These are phyloP conservation scores for Sanguinoderma infundibulare DNA, from an alignment of 1,284 basidiomycete genomes.

Conservation along the genomic window DNA sequence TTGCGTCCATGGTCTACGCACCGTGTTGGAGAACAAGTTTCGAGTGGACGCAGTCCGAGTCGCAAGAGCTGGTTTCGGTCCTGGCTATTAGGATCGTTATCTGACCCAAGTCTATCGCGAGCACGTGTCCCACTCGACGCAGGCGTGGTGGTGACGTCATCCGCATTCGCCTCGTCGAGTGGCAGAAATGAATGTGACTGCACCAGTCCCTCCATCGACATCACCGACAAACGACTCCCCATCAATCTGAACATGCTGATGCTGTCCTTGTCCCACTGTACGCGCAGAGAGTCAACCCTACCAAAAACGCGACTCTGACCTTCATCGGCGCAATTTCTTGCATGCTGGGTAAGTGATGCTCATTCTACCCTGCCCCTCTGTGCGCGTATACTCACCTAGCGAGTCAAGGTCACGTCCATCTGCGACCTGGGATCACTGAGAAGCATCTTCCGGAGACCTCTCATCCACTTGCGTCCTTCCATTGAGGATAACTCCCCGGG, in stretches of 20 bases:
- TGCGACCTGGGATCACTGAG: conserved; percentile 32
- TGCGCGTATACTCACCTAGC: not conserved
- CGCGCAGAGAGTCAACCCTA: conserved; percentile 9
- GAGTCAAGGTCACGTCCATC: conserved; percentile 24
- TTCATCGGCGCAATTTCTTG: conserved; percentile 32
- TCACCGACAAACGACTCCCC: conserved; percentile 3
- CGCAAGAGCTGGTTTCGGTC: not conserved
- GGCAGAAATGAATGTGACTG: not conserved
- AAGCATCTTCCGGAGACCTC: conserved; percentile 32
- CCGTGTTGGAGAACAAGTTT: not conserved
- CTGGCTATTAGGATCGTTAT: conserved; percentile 23
- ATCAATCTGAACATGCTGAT: not conserved
- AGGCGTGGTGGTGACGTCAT: conserved; percentile 22
- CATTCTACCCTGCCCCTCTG: not conserved
- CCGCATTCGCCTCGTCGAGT: not conserved
- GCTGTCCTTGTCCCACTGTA: not conserved
- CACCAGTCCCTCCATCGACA: conserved; percentile 7
- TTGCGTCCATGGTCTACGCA: conserved; percentile 37
- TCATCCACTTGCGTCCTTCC: conserved; percentile 10
- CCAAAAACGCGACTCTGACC: conserved; percentile 14
- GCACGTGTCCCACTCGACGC: conserved; percentile 15
- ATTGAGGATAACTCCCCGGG: no score
- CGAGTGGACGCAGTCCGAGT: not conserved
- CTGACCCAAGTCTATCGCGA: not conserved
- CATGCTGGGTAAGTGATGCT: conserved; percentile 14